Base-by-base conservation (phyloP, 352 stramenopile species). In the Globisporangium sylvaticum region DNA sequence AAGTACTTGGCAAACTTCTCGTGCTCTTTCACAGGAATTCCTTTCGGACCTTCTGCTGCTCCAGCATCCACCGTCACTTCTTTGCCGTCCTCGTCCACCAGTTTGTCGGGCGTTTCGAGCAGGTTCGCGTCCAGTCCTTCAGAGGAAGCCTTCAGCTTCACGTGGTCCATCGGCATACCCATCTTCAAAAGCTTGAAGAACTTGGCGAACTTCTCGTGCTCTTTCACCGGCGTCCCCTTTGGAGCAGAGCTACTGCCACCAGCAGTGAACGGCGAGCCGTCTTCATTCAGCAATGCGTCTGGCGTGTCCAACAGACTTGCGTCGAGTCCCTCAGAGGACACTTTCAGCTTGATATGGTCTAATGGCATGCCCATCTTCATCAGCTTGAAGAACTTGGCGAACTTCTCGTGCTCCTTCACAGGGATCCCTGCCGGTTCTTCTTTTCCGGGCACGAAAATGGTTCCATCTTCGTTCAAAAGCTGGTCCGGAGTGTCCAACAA, bases 121-220 rank as follows among this genome's bases (percentile, higher is more conserved):
- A 89, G 54, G 5, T 74, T 71, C 4, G 71, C 73, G 34, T 91
- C 76, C 5, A 93, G 69, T 27, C 83, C 84, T 67, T 90, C 84
- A 0, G 81, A 73, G 10, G 70, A 79, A 2, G 67, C 72, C 68
- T 97, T 97, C 71, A 96, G 79, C 73, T 97, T 91, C 3, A 98
- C 87, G 22, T 96, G 91, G 2, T 90, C 88, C 29, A 89, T 79
- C 18, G 82, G 88, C 81, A 96, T 91, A 0, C 86, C 84, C 83
- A 96, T 93, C 42, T 90, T 91, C 56, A 94, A 46, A 75, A 98
- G 93, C 67, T 97, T 98, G 70, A 98, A 98, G 65, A 98, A 98
- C 73, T 98, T 98, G 20, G 73, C 78, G 70, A 96, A 98, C 55
- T 92, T 90, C 18, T 89, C 87, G 71, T 98, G 90, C 6, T 98